Evolutionary conservation across 192 early-diverging fungal genomes (phyloP), one percentile per base, ranked within the genome.

Genomic region (Coemansia guatemalensis): DNA sequence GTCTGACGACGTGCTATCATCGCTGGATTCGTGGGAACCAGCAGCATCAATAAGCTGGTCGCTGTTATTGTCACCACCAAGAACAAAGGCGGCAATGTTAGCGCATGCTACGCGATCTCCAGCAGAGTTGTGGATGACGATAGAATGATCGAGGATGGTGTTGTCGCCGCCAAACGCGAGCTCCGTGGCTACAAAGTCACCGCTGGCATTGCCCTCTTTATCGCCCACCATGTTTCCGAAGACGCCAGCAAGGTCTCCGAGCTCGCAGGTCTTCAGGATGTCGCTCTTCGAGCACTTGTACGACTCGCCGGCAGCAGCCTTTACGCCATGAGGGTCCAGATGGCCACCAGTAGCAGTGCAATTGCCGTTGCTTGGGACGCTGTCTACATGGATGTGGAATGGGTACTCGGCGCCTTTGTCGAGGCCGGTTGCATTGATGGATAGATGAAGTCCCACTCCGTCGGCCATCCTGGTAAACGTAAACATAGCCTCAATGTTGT

Each of bases 231-330:
- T 48, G 68, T 75, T 76, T 30, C 86, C 86, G 65, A 76, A 65
- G 51, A 77, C 68, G 51, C 86, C 86, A 33, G 83, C 63, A 56
- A 88, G 60, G 61, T 88, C 86, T 60, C 86, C 86, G 14, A 76
- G 65, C 71, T 85, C 81, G 65, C 86, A 88, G 11, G 83, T 70
- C 32, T 65, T 62, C 21, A 23, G 12, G 33, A 67, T 26, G 22
- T 74, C 61, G 25, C 24, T 56, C 14, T 53, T 50, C 27, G 57
- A 49, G 50, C 82, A 83, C 51, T 65, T 83, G 69, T 75, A 75
- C 18, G 22, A 49, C 23, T 52, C 32, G 17, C 39, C 64, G 18
- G 68, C 47, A 20, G 63, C 51, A 14, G 50, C 30, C 62, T 64
- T 68, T 50, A 69, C 23, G 20, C 53, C 63, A 32, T 51, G 53